Evolutionary conservation across 805 yeast genomes (phyloP), one percentile per base, ranked within the genome.

Genomic region (Metschnikowia similis): DNA sequence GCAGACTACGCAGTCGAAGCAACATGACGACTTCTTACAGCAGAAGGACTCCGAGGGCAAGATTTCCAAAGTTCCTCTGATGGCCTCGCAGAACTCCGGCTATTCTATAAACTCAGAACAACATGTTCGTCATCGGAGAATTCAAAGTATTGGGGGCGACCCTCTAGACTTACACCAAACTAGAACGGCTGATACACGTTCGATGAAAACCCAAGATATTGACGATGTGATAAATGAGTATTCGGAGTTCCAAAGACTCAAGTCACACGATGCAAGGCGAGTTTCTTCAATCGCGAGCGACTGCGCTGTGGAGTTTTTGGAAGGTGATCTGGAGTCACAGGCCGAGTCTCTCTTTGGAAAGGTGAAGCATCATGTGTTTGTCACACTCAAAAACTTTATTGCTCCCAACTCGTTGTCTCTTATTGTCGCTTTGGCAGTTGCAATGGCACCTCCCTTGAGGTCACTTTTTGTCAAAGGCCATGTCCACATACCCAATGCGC

Each of bases 401-500:
- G 75, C 90, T 31, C 96, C 96, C 0, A 87, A 84, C 11, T 85
- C 96, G 0, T 54, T 87, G 4, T 74, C 90, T 0, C 75, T 89
- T n/a, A 70, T 91, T 6, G 45, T 83, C 0, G 76, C 92, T 1
- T 69, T 91, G 27, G 70, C 77, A 0, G 72, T 89, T 26, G 79
- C 92, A 4, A 83, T 92, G 87, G 76, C 92, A n/a, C 96, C 97
- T 1, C 92, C 96, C 13, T 41, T 64, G 26, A 61, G 53, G 50
- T 64, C 68, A 7, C 53, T 86, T 14, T 89, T 88, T 62, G 84
- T 83, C 8, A 56, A 60, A 1, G 79, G 80, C 17, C 62, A 67
- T 27, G 76, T 75, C 16, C 66, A 76, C 52, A 76, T 90, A 29
- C 85, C 80, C 7, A 59, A 77, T 45, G 97, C 97, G 0, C 98